Evolutionary conservation across 352 stramenopile species (phyloP).

Genomic region (Phytophthora uliginosa): DNA sequence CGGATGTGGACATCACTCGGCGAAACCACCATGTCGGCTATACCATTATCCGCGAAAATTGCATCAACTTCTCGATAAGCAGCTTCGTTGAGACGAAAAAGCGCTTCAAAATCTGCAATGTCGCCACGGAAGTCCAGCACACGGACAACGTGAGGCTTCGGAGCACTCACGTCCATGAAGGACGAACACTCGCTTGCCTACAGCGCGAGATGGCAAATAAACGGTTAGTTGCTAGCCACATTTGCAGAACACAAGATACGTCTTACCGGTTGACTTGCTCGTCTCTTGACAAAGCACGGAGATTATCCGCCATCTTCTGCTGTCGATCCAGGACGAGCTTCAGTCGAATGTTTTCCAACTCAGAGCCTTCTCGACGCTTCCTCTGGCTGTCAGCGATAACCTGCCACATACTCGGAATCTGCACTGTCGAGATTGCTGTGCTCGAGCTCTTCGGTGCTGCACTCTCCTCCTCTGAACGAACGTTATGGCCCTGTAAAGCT

Average conservation of each 20-base stretch:
- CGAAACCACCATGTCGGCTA: conserved; percentile 22
- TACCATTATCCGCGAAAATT: conserved; percentile 35
- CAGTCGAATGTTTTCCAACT: conserved; percentile 42
- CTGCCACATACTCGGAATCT: conserved; percentile 37
- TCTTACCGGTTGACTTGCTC: conserved; percentile 25
- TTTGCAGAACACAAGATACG: neutral
- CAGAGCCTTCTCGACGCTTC: conserved; percentile 21
- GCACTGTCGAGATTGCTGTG: neutral
- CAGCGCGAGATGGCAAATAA: neutral
- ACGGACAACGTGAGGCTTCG: conserved; percentile 12
- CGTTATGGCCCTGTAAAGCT: conserved; percentile 22
- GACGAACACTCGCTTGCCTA: conserved; percentile 24
- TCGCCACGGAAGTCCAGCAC: conserved; percentile 26
- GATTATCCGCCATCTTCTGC: conserved; percentile 43
- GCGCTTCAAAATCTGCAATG: conserved; percentile 26
- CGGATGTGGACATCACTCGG: conserved; percentile 34
- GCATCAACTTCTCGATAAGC: conserved; percentile 30
- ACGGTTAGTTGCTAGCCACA: neutral
- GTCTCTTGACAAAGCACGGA: conserved; percentile 47
- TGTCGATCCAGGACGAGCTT: conserved; percentile 52
- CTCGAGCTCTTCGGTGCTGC: neutral
- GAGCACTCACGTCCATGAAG: conserved; percentile 13
- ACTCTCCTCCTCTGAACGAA: neutral
- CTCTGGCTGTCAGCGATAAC: conserved; percentile 26
- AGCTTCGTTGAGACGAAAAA: conserved; percentile 29